Evolutionary conservation across 306 rosid species (phyloP).

Genomic region (Fragaria ananassa): DNA sequence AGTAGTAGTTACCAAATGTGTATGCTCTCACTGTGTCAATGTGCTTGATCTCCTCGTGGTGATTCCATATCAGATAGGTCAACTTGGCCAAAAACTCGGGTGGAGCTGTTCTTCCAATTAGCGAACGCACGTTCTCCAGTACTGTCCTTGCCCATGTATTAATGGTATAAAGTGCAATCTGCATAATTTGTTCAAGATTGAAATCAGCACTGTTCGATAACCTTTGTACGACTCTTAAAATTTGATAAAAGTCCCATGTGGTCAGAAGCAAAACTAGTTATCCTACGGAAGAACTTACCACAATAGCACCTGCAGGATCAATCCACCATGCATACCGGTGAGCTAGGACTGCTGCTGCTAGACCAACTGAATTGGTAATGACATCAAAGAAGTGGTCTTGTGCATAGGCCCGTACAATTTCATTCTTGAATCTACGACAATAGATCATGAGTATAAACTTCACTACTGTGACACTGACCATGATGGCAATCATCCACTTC

Average conservation of each 20-base stretch:
- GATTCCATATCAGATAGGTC: conserved; percentile 76
- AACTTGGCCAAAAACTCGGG: conserved; percentile 71
- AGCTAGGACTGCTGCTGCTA: conserved; percentile 77
- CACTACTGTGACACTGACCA: conserved; percentile 66
- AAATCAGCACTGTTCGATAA: neutral
- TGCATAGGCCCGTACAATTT: conserved; percentile 70
- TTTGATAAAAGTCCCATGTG: neutral
- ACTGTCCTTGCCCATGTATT: conserved; percentile 76
- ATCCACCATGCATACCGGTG: conserved; percentile 61
- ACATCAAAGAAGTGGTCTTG: conserved; percentile 81
- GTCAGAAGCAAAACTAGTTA: neutral
- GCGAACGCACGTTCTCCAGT: conserved; percentile 63
- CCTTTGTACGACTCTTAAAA: neutral
- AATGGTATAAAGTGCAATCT: conserved; percentile 80
- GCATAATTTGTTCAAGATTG: conserved; percentile 28
- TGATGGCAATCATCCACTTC: conserved; percentile 67
- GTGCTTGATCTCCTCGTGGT: conserved; percentile 64
- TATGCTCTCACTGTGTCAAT: conserved; percentile 89
- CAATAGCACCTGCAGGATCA: conserved; percentile 77
- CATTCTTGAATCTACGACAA: conserved; percentile 65
- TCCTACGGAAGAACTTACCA: conserved; percentile 44
- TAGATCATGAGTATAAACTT: conserved; percentile 71
- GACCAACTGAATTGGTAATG: conserved; percentile 72
- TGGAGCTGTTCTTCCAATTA: conserved; percentile 75
- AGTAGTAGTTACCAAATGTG: conserved; percentile 69